Base-by-base conservation (phyloP, 352 stramenopile genomes). In the Phytopythium montanum region DNA sequence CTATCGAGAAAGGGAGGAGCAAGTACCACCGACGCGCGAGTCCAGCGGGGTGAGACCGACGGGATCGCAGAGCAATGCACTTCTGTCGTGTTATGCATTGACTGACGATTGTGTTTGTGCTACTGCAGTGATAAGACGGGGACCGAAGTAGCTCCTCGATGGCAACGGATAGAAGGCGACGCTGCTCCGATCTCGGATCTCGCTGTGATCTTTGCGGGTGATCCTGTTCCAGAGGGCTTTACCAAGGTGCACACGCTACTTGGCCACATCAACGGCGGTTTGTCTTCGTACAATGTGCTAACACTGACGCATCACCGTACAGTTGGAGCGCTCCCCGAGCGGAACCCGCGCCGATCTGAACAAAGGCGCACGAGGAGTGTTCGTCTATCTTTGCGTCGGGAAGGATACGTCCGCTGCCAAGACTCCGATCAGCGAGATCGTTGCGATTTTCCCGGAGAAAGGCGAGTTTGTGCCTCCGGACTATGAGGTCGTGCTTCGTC, bases 321-420 rank as follows among this genome's bases (percentile, higher is more conserved):
- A 95, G 85, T 70, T 95, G 55, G 84, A 92, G 46, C 75, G 81
- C 50, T 90, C 86, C 19, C 75, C 81, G 23, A 88, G 68, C 55
- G 86, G 86, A 0, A 72, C 88, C 23, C 79, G 85, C 19, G 84
- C 86, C 5, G 86, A 95, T 64, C 59, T 95, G 7, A 94, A 89
- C 68, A 91, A 89, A 65, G 82, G 86, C 1, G 79, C 77, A n/a
- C 72, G 84, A n/a, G 86, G 84, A 5, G 72, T 81, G 1, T 92
- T 89, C 51, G 69, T 93, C 10, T 94, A 91, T 36, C 61, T 95
- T 14, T 94, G 84, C 25, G 65, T 86, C 2, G 84, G 71, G 44
- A 78, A 76, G 54, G 84, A 92, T 31, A 53, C 54, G 12, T 64
- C 63, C 1, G 65, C 67, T 5, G 71, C 61, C 21, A 89, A 89